Evolutionary conservation across 2,329 filamentous ascomycete genomes (phyloP), one percentile per base, ranked within the genome.

Genomic region (Chrysoporthe puriensis): DNA sequence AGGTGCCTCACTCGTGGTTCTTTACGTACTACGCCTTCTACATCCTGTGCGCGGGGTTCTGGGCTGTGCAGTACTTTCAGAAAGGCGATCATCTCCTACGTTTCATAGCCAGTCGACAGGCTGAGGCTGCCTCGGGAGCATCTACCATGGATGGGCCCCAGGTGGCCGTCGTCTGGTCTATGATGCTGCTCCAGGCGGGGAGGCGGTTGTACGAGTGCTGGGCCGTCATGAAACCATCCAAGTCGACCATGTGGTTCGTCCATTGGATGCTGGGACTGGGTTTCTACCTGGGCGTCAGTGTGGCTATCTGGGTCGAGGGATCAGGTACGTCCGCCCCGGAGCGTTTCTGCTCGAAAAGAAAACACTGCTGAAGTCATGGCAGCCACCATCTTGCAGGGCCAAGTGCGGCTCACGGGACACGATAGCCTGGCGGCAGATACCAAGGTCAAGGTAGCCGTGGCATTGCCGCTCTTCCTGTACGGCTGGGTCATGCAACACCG

Each of bases 1-100:
- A 87, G 75, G 90, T 97, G 46, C 94, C 95, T 32, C 96, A 98
- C 79, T 86, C 86, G 70, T 98, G 92, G 89, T 98, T 98, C 78
- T 86, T 85, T 56, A 91, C 96, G 73, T 98, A 97, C 80, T 98
- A 99, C 77, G 75, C 91, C 64, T 77, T 89, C 46, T 95, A 92
- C 3, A 80, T 94, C 4, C 75, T 81, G 1, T 89, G 87, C 68
- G 94, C 92, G 0, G 74, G 88, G 4, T 91, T 94, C 77, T 97
- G 94, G 93, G 86, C 84, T 0, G 78, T 79, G 72, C 90, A 94
- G 77, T 85, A 91, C 64, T 71, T 86, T 34, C 79, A 74, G 36
- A 77, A 81, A 69, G 91, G 91, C 1, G 21, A 61, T 0, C 18
- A 26, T 61, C 5, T 63, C 21, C 56, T 68, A 44, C 9, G 14